phyloP scores from a whole-genome alignment of 1,284 basidiomycete genomes.

The Chalciporus sp. region DNA sequence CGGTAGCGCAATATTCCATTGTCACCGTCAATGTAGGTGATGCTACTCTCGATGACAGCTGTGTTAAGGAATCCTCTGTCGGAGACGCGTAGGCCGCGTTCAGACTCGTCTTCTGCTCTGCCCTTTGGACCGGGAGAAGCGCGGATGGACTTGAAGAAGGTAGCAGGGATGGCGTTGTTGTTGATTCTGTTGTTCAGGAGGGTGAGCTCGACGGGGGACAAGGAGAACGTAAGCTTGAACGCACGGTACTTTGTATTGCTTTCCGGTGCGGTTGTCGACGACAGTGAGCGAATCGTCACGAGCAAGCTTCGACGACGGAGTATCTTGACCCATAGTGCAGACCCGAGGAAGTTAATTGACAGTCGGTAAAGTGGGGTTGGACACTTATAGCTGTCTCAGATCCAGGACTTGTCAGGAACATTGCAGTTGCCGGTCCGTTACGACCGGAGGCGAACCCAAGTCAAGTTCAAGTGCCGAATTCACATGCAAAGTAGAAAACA shows the following conservation, averaged over 20 bases:
- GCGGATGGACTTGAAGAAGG: constrained; percentile 77
- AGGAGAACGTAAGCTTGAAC: constrained; percentile 33
- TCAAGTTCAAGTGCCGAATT: constrained; percentile 3
- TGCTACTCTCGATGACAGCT: constrained; percentile 77
- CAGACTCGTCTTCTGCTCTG: constrained; percentile 80
- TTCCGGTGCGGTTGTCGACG: constrained; percentile 83
- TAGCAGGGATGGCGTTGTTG: constrained; percentile 77
- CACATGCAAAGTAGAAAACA: background rate
- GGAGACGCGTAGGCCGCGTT: constrained; percentile 74
- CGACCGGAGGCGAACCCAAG: no score
- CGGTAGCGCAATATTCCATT: constrained; percentile 78
- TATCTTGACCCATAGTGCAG: constrained; percentile 29
- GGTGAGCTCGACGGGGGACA: background rate
- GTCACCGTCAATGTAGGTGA: constrained; percentile 89
- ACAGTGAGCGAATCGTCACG: constrained; percentile 61
- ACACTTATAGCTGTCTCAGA: background rate
- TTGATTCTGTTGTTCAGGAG: constrained; percentile 54
- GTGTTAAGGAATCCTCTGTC: constrained; percentile 88
- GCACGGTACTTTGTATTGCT: constrained; percentile 74
- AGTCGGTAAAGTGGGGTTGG: background rate
- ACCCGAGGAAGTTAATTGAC: background rate
- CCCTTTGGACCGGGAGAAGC: constrained; percentile 60
- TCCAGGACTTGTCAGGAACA: background rate
- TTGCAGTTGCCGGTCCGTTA: background rate
- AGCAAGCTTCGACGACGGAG: constrained; percentile 15